phyloP scores from a whole-genome alignment of 2,329 filamentous ascomycete species.

The Cadophora gregata region DNA sequence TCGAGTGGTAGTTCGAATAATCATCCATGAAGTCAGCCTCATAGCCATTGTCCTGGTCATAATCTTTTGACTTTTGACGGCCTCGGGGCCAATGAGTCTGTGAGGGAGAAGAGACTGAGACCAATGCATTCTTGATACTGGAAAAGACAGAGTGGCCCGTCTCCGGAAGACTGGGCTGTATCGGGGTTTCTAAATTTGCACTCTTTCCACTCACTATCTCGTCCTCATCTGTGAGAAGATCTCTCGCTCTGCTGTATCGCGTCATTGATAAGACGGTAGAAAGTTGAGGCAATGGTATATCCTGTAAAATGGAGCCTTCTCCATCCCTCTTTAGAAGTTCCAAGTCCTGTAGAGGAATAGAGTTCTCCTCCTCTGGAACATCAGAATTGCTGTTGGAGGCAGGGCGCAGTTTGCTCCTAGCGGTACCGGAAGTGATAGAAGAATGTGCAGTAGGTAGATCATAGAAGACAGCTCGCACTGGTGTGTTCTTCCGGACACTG shows the following conservation, averaged over 20 bases:
- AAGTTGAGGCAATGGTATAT: conserved; percentile 29
- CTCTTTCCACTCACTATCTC: background rate
- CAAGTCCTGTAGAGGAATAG: conserved; percentile 33
- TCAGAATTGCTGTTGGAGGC: conserved; percentile 21
- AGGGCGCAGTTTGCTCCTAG: conserved; percentile 26
- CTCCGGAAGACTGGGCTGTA: conserved; percentile 5
- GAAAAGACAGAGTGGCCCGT: background rate
- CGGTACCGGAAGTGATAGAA: conserved; percentile 40
- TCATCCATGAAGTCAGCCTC: conserved; percentile 2
- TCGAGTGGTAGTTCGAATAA: conserved; percentile 12
- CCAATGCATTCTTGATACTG: conserved; percentile 12
- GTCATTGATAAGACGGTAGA: conserved; percentile 17
- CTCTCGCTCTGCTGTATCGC: background rate
- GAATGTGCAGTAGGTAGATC: conserved; percentile 41
- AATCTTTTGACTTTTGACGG: background rate
- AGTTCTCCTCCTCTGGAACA: conserved; percentile 26
- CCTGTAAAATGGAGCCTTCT: background rate
- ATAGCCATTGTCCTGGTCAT: background rate
- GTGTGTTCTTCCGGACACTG: conserved; percentile 28
- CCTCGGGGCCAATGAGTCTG: conserved; percentile 15
- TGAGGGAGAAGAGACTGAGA: conserved; percentile 13
- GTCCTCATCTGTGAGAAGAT: background rate
- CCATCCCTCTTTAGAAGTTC: background rate
- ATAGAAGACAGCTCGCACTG: conserved; percentile 38
- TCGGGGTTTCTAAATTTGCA: background rate